Base-by-base conservation (phyloP, 768 basidiomycete genomes). In the Tulasnella calospora region DNA sequence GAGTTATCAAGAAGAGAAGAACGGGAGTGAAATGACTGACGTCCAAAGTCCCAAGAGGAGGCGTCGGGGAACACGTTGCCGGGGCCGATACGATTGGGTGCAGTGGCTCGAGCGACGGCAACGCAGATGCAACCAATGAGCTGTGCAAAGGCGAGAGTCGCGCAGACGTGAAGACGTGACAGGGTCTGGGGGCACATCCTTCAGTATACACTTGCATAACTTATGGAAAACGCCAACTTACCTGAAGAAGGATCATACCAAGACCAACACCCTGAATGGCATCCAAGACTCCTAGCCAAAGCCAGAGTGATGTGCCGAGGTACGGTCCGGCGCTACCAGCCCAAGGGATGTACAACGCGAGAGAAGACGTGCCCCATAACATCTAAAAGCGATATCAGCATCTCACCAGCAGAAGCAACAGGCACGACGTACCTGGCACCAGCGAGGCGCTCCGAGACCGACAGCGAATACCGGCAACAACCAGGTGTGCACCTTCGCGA, bases 401-500 rank as follows among this genome's bases (percentile, higher is more conserved):
- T 12, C 73, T 35, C 33, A 76, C 30, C 21, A 69, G 15, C 69
- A 21, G 40, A 3, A 40, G 30, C 21, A 15, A 9, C 5, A n/a
- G 46, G 2, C 73, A n/a, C 36, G 73, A 81, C 83, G 71, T 83
- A 91, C 91, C 87, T 97, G 96, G 87, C 96, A 97, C 96, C 96
- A 98, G 82, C 94, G 86, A 15, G 96, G 96, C 38, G 94, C 94
- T 67, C 96, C 96, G 76, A 98, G 89, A 82, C 96, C 96, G 72
- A 98, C 95, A 9, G 96, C 96, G 82, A 98, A 98, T 10, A 98
- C 94, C 70, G 96, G 94, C 55, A 98, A 86, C 27, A 98, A 86
- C 96, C 96, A 98, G 12, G 96, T 98, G 83, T 98, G 96, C 15
- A 94, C 93, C 85, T 96, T 97, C 82, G 92, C 93, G 85, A 96